A percentile compares a stretch with the other conserved stretches of the same genome.
Evolutionary conservation across 1,284 basidiomycete species (phyloP).

Genomic region (Neotropicomus parvogracilis): DNA sequence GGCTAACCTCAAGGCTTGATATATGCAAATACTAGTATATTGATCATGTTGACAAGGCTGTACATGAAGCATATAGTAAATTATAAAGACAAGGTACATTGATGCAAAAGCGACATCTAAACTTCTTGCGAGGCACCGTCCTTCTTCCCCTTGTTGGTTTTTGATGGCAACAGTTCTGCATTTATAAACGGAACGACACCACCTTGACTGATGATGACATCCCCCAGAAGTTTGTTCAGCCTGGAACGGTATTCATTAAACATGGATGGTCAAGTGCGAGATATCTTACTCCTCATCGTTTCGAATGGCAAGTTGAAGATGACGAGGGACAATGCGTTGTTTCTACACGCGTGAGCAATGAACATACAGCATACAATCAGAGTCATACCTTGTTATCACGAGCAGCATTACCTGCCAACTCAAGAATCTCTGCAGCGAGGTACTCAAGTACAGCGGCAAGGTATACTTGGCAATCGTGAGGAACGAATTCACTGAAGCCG

Average conservation of each 20-base stretch:
- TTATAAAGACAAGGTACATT: conserved; percentile 26
- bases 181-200: conserved; percentile 70
- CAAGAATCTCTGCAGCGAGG: conserved; percentile 83
- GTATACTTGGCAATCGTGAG: conserved; percentile 55
- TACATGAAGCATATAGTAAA: conserved; percentile 34
- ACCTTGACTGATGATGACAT: conserved; percentile 80
- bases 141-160: conserved; percentile 57
- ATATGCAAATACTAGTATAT: background rate
- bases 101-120: conserved; percentile 26
- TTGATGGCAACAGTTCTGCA: conserved; percentile 61
- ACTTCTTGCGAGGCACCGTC: conserved; percentile 40
- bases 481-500: background rate
- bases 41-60: too few species aligned
- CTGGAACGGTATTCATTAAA: conserved; percentile 29
- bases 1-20: background rate
- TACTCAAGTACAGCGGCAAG: conserved; percentile 84
- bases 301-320: conserved; percentile 82
- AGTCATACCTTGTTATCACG: conserved; percentile 55
- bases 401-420: conserved; percentile 82
- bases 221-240: conserved; percentile 69
- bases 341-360: conserved; percentile 36
- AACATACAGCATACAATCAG: background rate
- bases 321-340: conserved; percentile 80
- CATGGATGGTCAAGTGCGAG: background rate
- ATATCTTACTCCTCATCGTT: conserved; percentile 71